These are phyloP conservation scores for Pseudonitzschia pungens DNA, from an alignment of 108 stramenopile genomes.

Conservation along the genomic window DNA sequence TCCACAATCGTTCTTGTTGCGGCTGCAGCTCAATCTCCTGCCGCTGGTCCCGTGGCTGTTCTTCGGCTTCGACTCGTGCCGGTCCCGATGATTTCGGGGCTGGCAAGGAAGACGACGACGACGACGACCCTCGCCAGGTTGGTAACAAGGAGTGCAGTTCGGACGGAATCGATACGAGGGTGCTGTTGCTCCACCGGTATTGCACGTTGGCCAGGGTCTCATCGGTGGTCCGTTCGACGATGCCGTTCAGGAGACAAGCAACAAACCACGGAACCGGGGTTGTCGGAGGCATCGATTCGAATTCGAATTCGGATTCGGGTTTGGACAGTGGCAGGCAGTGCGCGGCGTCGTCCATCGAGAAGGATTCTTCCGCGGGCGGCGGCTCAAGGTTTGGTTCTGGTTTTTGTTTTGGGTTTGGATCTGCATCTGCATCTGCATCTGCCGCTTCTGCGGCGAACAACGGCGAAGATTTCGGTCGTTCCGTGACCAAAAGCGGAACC, in stretches of 20 bases:
- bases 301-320: no score
- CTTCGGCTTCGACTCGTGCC: no score
- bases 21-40: no score
- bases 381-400: neutral
- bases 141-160: neutral
- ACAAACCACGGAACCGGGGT: neutral
- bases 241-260: constrained; percentile 2
- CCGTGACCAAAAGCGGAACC: constrained; percentile 5
- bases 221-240: neutral
- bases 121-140: neutral
- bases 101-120: neutral
- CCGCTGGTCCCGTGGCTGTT: no score
- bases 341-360: no score
- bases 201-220: neutral
- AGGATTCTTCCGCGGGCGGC: no score
- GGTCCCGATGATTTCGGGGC: neutral
- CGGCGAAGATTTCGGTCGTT: no score
- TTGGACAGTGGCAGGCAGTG: neutral
- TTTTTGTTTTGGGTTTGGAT: neutral
- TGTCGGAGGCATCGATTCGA: neutral
- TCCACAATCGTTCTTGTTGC: no score
- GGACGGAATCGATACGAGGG: neutral
- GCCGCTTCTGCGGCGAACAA: no score
- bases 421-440: no score
- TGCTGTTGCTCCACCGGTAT: constrained; percentile 9